Evolutionary conservation across 2,329 filamentous ascomycete species (phyloP).

Genomic region (Verticillium isaacii): DNA sequence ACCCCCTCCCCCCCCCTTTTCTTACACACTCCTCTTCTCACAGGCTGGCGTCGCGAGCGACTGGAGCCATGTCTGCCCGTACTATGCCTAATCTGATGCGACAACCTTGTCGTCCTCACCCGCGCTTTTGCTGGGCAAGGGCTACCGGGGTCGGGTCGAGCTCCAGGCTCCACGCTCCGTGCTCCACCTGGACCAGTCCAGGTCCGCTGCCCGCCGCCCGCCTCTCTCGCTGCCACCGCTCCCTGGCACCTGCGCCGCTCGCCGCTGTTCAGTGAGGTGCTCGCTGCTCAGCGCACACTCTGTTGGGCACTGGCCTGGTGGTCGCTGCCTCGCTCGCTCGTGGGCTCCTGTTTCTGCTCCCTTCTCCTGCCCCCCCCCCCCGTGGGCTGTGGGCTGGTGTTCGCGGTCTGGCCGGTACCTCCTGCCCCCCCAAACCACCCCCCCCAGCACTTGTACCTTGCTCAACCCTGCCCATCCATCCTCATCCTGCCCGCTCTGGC

Average conservation of each 20-base stretch:
- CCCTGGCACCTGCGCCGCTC: not conserved
- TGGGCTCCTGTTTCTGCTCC: not conserved
- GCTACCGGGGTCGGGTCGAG: not conserved
- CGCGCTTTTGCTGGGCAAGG: not conserved
- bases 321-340: not conserved
- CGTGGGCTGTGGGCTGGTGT: not conserved
- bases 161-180: not conserved
- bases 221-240: not conserved
- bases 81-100: conserved; percentile 11
- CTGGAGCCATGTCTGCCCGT: conserved; percentile 1
- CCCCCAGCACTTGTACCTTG: not conserved
- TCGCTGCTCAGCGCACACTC: not conserved
- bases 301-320: not conserved
- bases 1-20: not conserved
- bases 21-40: not conserved
- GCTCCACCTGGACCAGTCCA: not conserved
- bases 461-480: not conserved
- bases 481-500: not conserved
- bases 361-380: not conserved
- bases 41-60: not conserved
- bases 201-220: not conserved
- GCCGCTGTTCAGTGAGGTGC: not conserved
- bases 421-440: not conserved
- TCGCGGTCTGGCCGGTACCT: not conserved
- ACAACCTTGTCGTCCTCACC: conserved; percentile 8